Conservation (phyloP, 2,329 filamentous ascomycete species). For the Fusarium sp. region DNA sequence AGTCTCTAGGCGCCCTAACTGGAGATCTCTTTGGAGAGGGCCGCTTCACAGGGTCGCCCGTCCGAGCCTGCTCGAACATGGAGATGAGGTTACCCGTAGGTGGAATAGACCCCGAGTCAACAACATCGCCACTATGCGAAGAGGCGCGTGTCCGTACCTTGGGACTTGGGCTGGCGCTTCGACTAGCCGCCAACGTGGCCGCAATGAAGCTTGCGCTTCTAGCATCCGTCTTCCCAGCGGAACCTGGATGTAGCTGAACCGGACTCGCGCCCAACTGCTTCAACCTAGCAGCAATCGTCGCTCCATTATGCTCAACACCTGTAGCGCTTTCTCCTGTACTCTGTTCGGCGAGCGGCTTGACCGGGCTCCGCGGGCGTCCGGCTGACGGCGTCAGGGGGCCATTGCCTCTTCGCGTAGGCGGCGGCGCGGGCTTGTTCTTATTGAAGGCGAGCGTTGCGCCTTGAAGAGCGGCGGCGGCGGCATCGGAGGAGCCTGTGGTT, state of each 20-base stretch:
- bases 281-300: conserved; percentile 38
- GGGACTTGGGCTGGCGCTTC: conserved; percentile 57
- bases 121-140: conserved; percentile 42
- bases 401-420: conserved; percentile 47
- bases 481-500: conserved; percentile 47
- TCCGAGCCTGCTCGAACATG: conserved; percentile 71
- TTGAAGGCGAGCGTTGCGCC: conserved; percentile 69
- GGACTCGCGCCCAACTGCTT: conserved; percentile 42
- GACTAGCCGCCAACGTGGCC: conserved; percentile 70
- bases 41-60: conserved; percentile 52
- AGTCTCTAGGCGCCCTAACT: conserved; percentile 15
- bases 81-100: conserved; percentile 74
- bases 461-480: conserved; percentile 63
- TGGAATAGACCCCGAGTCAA: conserved; percentile 68
- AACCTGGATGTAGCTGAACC: conserved; percentile 33
- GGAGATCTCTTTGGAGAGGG: conserved; percentile 38
- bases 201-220: conserved; percentile 67
- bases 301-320: conserved; percentile 38
- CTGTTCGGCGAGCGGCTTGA: conserved; percentile 49
- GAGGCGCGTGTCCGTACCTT: conserved; percentile 43
- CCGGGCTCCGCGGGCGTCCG: conserved; percentile 48
- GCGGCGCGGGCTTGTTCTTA: conserved; percentile 49
- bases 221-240: conserved; percentile 46
- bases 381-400: conserved; percentile 56
- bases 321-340: conserved; percentile 53